Evolutionary conservation across 1,139 yeast species (phyloP), one percentile per base, ranked within the genome.

Genomic region (Taphrina wiesneri): DNA sequence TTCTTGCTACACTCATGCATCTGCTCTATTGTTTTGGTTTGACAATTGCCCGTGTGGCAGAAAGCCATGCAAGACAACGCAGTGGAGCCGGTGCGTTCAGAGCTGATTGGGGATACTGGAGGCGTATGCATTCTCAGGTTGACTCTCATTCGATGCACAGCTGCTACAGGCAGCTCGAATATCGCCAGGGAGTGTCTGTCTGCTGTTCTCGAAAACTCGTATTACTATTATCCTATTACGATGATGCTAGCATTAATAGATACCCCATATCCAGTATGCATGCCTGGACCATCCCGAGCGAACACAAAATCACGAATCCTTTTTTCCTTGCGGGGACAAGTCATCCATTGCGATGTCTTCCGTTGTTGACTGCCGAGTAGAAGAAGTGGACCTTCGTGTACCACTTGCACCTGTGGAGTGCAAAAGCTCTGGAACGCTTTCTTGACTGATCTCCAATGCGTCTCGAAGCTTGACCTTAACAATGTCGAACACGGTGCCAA

Each of bases 401-500:
- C 54, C 39, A 45, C 28, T 45, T 11, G 54, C 28, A 15, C 26
- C 51, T 15, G 51, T 46, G n/a, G 64, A 60, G 25, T 60, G 56
- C 52, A 60, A 28, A 11, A 60, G 32, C 32, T 60, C 64, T 13
- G 64, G 64, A n/a, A 60, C 64, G 25, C 43, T 51, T 25, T 60
- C 64, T 23, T 60, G 64, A 23, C 57, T 39, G 23, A 60, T 45
- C 7, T 60, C 64, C 21, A 60, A 23, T 30, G 56, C 56, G 15
- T 23, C 43, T 26, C 65, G 60, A 25, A 62, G 41, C 49, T 53
- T 52, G 11, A 52, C 32, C 47, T 62, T 62, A 17, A 36, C 54
- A 26, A 62, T 68, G 26, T 67, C 69, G 25, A 63, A 45, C 25
- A 53, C 53, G 9, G 46, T 49, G 41, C 66, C 61, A 23, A 68